These are phyloP conservation scores for Cystobasidium pallidum DNA, from an alignment of 1,284 basidiomycete species.

Conservation along the genomic window DNA sequence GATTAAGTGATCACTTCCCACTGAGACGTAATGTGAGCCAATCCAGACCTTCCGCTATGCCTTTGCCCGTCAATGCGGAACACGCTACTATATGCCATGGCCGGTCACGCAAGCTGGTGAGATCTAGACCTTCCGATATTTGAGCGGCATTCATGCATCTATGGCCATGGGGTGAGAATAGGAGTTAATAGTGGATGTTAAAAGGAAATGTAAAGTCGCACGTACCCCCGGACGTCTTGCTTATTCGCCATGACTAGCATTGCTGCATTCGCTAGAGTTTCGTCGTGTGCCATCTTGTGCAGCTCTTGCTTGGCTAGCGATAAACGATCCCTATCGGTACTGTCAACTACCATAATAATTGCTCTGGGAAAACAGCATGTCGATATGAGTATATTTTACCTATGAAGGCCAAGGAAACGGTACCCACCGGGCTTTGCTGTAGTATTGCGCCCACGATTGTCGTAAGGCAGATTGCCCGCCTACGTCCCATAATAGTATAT, in stretches of 20 bases:
- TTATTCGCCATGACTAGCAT: slow-evolving; percentile 89
- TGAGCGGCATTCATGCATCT: slow-evolving; percentile 42
- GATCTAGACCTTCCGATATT: slow-evolving; percentile 37
- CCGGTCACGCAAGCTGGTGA: slow-evolving; percentile 36
- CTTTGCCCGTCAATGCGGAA: slow-evolving; percentile 40
- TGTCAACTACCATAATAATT: slow-evolving; percentile 88
- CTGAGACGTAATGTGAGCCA: slow-evolving; percentile 38
- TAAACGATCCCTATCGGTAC: slow-evolving; percentile 75
- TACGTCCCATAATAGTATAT: slow-evolving; percentile 91
- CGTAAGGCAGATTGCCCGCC: slow-evolving; percentile 89
- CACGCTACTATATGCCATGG: slow-evolving; percentile 44
- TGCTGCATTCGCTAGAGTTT: slow-evolving; percentile 82
- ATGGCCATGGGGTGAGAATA: not conserved
- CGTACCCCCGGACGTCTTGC: slow-evolving; percentile 75
- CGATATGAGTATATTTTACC: not conserved
- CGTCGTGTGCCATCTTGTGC: slow-evolving; percentile 76
- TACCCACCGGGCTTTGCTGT: slow-evolving; percentile 72
- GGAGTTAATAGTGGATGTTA: not conserved
- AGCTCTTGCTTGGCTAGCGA: slow-evolving; percentile 93
- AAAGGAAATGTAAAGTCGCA: slow-evolving; percentile 54
- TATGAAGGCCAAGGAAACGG: not conserved
- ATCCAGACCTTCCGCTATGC: slow-evolving; percentile 34
- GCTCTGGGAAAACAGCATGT: slow-evolving; percentile 61
- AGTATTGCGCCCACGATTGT: slow-evolving; percentile 89
- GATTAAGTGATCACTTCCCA: not conserved